A percentile compares a stretch with the other conserved stretches of the same genome.
Conservation (phyloP, 31 red algal species). For the Endocladia muricata region DNA sequence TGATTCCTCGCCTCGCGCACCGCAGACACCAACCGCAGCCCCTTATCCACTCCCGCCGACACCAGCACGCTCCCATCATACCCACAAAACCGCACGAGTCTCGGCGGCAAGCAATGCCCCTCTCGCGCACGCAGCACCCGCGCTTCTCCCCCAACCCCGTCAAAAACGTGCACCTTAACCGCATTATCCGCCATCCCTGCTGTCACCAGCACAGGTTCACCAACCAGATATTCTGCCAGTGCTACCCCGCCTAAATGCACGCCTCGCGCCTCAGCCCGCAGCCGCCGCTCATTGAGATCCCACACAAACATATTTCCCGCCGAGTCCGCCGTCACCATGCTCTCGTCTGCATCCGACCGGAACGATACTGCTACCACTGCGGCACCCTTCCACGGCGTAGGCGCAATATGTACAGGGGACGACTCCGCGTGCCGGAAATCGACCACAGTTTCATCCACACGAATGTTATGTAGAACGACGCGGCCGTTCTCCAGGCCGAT, state of each 20-base stretch:
- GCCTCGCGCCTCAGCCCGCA: conserved; percentile 38
- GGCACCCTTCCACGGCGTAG: not conserved
- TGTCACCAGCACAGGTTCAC: conserved; percentile 80
- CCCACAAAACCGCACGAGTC: conserved; percentile 75
- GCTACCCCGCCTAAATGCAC: conserved; percentile 77
- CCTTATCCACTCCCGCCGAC: conserved; percentile 76
- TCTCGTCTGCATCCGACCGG: conserved; percentile 67
- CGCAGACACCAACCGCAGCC: conserved; percentile 72
- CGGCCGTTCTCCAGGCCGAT: conserved; percentile 62
- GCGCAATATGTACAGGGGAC: not conserved
- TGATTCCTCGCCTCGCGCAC: conserved; percentile 76
- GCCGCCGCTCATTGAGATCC: conserved; percentile 66
- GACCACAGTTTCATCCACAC: conserved; percentile 54
- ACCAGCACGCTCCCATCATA: conserved; percentile 88
- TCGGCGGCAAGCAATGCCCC: conserved; percentile 83
- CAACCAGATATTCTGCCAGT: conserved; percentile 52
- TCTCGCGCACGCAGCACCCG: conserved; percentile 77
- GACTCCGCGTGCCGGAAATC: conserved; percentile 46
- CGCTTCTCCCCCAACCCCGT: conserved; percentile 44
- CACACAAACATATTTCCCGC: conserved; percentile 77
- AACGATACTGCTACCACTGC: conserved; percentile 66
- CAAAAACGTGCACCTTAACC: conserved; percentile 89
- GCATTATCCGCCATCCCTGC: conserved; percentile 80
- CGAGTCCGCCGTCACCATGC: conserved; percentile 54
- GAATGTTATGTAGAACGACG: conserved; percentile 72